Conservation (phyloP, 2,329 filamentous ascomycete species). For the Cordyceps javanica region DNA sequence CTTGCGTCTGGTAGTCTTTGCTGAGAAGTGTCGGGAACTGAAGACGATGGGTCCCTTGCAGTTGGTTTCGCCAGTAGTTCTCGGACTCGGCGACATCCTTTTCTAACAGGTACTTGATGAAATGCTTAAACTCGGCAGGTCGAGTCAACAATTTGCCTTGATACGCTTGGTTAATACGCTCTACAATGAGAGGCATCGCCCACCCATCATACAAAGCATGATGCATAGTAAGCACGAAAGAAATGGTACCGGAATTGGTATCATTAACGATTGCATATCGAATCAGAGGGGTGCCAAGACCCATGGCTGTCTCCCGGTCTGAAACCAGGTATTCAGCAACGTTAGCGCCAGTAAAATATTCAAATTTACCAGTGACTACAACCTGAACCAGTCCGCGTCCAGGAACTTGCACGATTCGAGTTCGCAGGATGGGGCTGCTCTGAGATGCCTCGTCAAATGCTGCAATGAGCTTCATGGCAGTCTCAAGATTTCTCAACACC, state of each 20-base stretch:
- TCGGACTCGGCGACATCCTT: conserved; percentile 35
- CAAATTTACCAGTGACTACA: conserved; percentile 34
- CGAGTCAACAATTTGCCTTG: conserved; percentile 25
- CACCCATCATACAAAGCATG: conserved; percentile 53
- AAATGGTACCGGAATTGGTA: conserved; percentile 24
- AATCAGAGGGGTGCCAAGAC: conserved; percentile 40
- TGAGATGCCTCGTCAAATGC: conserved; percentile 36
- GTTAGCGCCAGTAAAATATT: conserved; percentile 27
- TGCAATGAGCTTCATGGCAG: conserved; percentile 31
- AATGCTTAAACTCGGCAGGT: conserved; percentile 40
- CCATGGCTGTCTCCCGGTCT: conserved; percentile 35
- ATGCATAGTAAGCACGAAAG: conserved; percentile 50
- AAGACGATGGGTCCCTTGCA: conserved; percentile 36
- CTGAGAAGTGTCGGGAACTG: conserved; percentile 45
- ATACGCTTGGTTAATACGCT: conserved; percentile 41
- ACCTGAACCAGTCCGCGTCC: conserved; percentile 41
- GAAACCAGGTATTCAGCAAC: conserved; percentile 34
- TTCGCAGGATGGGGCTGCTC: conserved; percentile 39
- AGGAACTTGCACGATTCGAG: conserved; percentile 41
- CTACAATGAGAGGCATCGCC: conserved; percentile 45
- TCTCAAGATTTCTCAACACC: conserved; percentile 30
- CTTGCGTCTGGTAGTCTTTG: conserved; percentile 41
- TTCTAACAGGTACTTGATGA: conserved; percentile 41
- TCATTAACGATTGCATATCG: conserved; percentile 38
- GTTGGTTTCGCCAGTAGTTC: conserved; percentile 40